phyloP scores from a whole-genome alignment of 2,329 filamentous ascomycete species.

The Claviceps sorghi region DNA sequence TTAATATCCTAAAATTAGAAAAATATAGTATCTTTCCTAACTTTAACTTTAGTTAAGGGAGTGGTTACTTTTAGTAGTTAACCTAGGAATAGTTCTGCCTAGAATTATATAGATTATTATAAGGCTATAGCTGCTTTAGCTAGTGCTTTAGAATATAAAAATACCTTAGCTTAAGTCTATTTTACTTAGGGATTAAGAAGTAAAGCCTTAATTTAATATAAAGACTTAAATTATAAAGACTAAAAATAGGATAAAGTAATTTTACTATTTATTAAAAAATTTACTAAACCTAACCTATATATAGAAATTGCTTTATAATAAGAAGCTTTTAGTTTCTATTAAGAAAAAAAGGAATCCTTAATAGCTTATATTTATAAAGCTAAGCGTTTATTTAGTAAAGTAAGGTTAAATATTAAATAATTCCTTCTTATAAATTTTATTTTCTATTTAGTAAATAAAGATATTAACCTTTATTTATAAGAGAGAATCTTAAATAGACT shows the following conservation, averaged over 20 bases:
- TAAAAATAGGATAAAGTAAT: not conserved
- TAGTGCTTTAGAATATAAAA: not conserved
- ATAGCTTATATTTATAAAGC: not conserved
- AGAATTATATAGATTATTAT: not conserved
- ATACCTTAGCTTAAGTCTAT: not conserved
- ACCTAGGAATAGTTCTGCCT: not conserved
- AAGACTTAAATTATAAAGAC: not conserved
- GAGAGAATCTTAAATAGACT: not conserved
- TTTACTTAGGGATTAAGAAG: not conserved
- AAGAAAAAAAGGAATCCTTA: not conserved
- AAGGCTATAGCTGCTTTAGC: not conserved
- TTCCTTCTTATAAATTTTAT: not conserved
- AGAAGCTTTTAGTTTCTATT: no score
- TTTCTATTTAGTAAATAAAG: not conserved
- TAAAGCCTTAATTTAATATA: not conserved
- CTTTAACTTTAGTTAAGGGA: no score
- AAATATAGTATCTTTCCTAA: no score
- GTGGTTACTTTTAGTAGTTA: no score
- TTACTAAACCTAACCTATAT: not conserved
- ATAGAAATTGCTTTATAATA: not conserved
- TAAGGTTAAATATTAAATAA: not conserved
- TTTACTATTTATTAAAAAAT: not conserved
- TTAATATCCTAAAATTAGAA: no score
- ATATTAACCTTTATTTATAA: not conserved
- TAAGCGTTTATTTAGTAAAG: not conserved